Evolutionary conservation across 345 rosid genomes (phyloP).

Genomic region (Bretschneidera sinensis): DNA sequence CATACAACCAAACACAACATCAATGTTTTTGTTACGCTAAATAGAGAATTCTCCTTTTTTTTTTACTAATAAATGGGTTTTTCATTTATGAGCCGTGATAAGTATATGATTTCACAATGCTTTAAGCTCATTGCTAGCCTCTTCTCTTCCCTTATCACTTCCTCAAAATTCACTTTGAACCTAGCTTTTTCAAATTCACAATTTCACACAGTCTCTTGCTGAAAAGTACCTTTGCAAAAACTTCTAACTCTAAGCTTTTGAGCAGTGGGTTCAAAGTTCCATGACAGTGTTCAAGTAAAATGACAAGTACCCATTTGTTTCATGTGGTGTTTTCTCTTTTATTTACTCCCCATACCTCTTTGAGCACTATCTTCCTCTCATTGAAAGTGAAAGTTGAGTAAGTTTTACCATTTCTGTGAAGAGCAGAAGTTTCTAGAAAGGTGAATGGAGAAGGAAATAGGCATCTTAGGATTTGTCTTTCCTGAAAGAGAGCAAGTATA

Average conservation of each 20-base stretch:
- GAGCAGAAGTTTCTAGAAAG: constrained; percentile 61
- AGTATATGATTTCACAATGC: constrained; percentile 17
- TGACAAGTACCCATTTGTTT: constrained; percentile 48
- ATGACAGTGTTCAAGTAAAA: constrained; percentile 28
- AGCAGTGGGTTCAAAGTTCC: constrained; percentile 33
- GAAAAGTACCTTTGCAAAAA: constrained; percentile 8
- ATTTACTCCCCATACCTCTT: constrained; percentile 27
- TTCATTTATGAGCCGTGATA: constrained; percentile 24
- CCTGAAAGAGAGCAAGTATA: constrained; percentile 30
- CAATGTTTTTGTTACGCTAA: too few relatives aligned
- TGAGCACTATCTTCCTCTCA: constrained; percentile 15
- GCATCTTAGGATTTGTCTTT: constrained; percentile 84
- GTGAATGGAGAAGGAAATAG: constrained; percentile 55
- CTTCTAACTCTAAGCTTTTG: constrained; percentile 4
- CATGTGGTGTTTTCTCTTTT: constrained; percentile 73
- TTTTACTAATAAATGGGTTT: too few relatives aligned
- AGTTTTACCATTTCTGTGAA: constrained; percentile 37
- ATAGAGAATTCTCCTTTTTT: too few relatives aligned
- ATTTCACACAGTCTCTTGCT: too few relatives aligned
- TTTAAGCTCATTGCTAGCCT: too few relatives aligned
- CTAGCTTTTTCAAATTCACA: constrained; percentile 7
- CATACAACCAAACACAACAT: too few relatives aligned
- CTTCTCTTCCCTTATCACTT: not conserved
- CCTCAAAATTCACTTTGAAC: too few relatives aligned
- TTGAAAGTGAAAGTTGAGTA: constrained; percentile 59